Conservation (phyloP, 1,139 yeast genomes). For the Eremothecium cymbalariae region DNA sequence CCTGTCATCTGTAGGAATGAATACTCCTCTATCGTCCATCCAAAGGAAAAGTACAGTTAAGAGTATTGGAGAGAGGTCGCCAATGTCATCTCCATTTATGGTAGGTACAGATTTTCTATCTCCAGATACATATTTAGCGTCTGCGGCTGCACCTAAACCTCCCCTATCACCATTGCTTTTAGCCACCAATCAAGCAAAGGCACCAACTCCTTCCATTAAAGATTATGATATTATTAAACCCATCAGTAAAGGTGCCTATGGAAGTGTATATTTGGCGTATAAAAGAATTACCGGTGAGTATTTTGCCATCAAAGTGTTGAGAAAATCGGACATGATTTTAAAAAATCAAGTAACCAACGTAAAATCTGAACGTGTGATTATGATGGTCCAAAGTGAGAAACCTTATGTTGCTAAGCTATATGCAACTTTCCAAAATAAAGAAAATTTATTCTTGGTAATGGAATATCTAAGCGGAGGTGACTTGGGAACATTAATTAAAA, state of each 20-base stretch:
- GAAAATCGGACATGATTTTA: slow-evolving; percentile 92
- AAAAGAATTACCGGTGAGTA: slow-evolving; percentile 85
- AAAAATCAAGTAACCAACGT: slow-evolving; percentile 94
- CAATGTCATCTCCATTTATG: slow-evolving; percentile 27
- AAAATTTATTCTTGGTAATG: slow-evolving; percentile 87
- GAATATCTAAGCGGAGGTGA: slow-evolving; percentile 96
- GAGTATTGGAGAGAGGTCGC: slow-evolving; percentile 24
- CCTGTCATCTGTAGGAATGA: slow-evolving; percentile 14
- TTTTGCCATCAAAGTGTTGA: slow-evolving; percentile 90
- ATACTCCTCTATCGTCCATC: slow-evolving; percentile 17
- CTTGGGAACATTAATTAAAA: slow-evolving; percentile 75
- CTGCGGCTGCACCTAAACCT: slow-evolving; percentile 36
- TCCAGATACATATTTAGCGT: slow-evolving; percentile 23
- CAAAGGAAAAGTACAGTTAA: slow-evolving; percentile 35
- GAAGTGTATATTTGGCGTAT: slow-evolving; percentile 82
- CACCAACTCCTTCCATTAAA: slow-evolving; percentile 57
- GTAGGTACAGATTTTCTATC: slow-evolving; percentile 23
- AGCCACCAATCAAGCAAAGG: slow-evolving; percentile 46
- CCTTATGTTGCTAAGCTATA: slow-evolving; percentile 89
- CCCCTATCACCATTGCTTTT: slow-evolving; percentile 79
- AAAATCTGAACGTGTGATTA: slow-evolving; percentile 87
- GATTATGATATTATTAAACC: slow-evolving; percentile 92
- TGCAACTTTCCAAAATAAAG: slow-evolving; percentile 82
- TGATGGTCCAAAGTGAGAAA: slow-evolving; percentile 94
- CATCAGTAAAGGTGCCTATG: slow-evolving; percentile 95